A percentile compares a stretch with the other conserved stretches of the same genome.
Evolutionary conservation across 2,329 filamentous ascomycete genomes (phyloP).

Genomic region (Xylaria sp.): DNA sequence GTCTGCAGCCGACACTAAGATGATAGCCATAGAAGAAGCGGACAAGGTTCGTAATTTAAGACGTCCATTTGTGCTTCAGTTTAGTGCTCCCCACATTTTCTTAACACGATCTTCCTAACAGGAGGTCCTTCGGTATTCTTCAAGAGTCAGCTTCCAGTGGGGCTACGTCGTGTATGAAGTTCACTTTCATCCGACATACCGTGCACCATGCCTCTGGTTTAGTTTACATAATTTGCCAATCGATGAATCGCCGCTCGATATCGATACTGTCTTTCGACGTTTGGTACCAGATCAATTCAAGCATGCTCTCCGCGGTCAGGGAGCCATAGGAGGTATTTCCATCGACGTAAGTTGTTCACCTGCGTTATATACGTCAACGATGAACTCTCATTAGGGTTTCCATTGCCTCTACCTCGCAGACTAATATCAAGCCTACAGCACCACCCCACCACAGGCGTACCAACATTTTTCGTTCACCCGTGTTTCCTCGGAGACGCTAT

Average conservation of each 20-base stretch:
- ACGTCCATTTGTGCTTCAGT: constrained; percentile 17
- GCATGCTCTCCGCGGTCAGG: constrained; percentile 67
- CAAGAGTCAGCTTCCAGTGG: constrained; percentile 47
- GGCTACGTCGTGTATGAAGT: constrained; percentile 76
- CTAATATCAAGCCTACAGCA: constrained; percentile 65
- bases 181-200: constrained; percentile 79
- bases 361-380: constrained; percentile 51
- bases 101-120: constrained; percentile 43
- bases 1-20: constrained; percentile 55
- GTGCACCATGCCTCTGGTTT: constrained; percentile 81
- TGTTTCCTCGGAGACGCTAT: constrained; percentile 89
- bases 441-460: constrained; percentile 82
- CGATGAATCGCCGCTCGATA: constrained; percentile 66
- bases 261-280: constrained; percentile 76
- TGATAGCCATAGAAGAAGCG: constrained; percentile 63
- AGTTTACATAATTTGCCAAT: constrained; percentile 68
- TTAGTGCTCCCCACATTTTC: neutral
- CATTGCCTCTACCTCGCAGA: constrained; percentile 53
- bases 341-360: constrained; percentile 71
- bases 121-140: constrained; percentile 54
- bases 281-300: constrained; percentile 76
- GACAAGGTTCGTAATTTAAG: constrained; percentile 58
- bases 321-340: constrained; percentile 78
- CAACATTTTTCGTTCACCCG: constrained; percentile 91
- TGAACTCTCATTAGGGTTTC: constrained; percentile 54